Percentiles rank a stretch among this genome's conserved stretches.
Conservation (phyloP, 2,329 filamentous ascomycete species). For the Sordariomycetes sp. region DNA sequence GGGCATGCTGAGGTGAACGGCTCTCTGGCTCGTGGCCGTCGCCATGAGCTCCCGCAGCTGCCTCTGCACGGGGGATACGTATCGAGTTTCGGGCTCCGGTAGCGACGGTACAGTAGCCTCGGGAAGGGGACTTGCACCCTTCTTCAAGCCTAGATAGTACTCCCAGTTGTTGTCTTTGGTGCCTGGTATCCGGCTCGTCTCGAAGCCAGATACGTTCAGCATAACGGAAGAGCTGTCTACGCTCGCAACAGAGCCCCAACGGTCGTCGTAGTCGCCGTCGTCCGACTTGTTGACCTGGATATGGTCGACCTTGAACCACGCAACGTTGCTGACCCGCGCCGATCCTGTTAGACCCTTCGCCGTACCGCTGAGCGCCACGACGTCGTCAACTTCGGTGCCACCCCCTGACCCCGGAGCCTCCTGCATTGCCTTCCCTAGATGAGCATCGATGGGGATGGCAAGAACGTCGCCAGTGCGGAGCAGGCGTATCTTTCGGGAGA, state of each 20-base stretch:
- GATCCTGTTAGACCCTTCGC: conserved; percentile 18
- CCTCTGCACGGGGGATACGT: conserved; percentile 51
- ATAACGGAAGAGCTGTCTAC: conserved; percentile 81
- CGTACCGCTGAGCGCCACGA: conserved; percentile 39
- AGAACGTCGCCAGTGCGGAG: conserved; percentile 82
- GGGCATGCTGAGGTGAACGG: conserved; percentile 77
- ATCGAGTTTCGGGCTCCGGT: conserved; percentile 33
- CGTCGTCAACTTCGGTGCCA: conserved; percentile 63
- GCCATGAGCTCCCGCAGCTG: conserved; percentile 76
- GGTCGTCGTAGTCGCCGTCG: conserved; percentile 45
- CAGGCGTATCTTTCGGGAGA: conserved; percentile 71
- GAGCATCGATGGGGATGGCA: conserved; percentile 79
- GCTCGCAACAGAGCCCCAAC: conserved; percentile 78
- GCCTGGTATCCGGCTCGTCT: conserved; percentile 69
- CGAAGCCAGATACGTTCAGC: conserved; percentile 85
- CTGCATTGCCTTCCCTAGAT: conserved; percentile 71
- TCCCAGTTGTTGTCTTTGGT: conserved; percentile 72
- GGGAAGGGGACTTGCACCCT: conserved; percentile 37
- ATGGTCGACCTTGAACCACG: conserved; percentile 87
- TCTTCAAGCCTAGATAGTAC: conserved; percentile 75
- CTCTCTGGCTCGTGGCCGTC: conserved; percentile 78
- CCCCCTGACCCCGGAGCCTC: conserved; percentile 50
- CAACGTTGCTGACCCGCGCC: conserved; percentile 49
- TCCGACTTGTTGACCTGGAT: conserved; percentile 47
- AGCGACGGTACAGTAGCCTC: conserved; percentile 26